Evolutionary conservation across 345 rosid species (phyloP).

Genomic region (Combretum micranthum): DNA sequence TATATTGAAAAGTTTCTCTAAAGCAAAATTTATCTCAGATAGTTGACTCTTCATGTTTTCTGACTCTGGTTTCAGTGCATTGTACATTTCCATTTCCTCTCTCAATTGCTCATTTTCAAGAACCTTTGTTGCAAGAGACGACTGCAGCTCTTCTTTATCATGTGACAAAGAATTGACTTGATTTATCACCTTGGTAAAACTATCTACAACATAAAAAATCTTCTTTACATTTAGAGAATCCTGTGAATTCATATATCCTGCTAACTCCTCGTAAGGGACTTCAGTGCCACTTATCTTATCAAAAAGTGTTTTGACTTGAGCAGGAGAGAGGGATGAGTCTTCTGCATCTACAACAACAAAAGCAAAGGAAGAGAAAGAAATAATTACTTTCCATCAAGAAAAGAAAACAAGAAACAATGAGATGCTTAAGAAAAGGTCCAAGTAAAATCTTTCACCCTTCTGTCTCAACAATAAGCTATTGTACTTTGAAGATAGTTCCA

Average conservation of each 20-base stretch:
- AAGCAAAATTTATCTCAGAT: slow-evolving; percentile 35
- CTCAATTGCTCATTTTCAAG: slow-evolving; percentile 54
- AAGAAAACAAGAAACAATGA: slow-evolving; percentile 3
- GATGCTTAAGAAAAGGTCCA: neutral
- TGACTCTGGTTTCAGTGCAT: slow-evolving; percentile 23
- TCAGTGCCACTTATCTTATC: slow-evolving; percentile 47
- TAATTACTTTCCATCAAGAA: neutral
- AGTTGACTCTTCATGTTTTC: slow-evolving; percentile 49
- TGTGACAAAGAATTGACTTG: slow-evolving; percentile 41
- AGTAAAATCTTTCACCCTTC: slow-evolving; percentile 36
- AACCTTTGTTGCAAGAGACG: slow-evolving; percentile 39
- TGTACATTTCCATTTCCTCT: slow-evolving; percentile 33
- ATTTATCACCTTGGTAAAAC: slow-evolving; percentile 37
- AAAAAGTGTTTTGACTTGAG: slow-evolving; percentile 42
- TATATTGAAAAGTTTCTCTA: slow-evolving; percentile 42
- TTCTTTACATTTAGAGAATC: slow-evolving; percentile 41
- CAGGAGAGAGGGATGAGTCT: slow-evolving; percentile 38
- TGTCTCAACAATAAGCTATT: slow-evolving; percentile 31
- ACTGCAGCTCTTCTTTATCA: slow-evolving; percentile 48
- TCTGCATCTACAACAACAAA: slow-evolving; percentile 41
- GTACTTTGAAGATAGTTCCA: slow-evolving; percentile 37
- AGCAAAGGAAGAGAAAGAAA: slow-evolving; percentile 5
- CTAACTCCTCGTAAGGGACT: slow-evolving; percentile 29
- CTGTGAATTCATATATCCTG: slow-evolving; percentile 27
- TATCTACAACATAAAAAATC: slow-evolving; percentile 49